Conservation (phyloP, 495 filamentous ascomycete species). For the Articulospora tetracladia region DNA sequence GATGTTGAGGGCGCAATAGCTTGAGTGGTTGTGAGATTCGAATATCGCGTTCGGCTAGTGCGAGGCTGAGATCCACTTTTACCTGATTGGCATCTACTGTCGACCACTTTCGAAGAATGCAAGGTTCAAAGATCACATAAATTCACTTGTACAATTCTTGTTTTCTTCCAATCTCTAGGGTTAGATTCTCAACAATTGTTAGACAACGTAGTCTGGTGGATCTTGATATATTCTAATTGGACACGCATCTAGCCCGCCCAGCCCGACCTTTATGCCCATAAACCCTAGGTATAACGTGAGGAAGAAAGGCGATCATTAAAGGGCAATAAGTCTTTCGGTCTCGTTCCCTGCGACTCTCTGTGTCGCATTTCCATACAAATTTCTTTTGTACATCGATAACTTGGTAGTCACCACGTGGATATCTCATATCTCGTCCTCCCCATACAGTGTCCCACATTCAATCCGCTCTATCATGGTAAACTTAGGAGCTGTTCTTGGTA, state of each 20-base stretch:
- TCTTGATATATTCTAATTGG: constrained; percentile 9
- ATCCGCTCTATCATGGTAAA: neutral
- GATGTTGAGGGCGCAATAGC: neutral
- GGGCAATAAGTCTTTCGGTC: constrained; percentile 13
- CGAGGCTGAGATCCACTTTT: constrained; percentile 14
- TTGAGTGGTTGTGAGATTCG: neutral
- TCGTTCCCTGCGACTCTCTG: neutral
- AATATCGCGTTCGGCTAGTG: constrained; percentile 1
- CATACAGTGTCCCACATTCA: neutral
- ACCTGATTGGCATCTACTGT: neutral
- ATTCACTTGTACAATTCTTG: no score
- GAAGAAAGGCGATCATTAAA: constrained; percentile 22
- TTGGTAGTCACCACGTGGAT: neutral
- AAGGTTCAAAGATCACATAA: no score
- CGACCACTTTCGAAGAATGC: no score
- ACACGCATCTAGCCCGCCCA: constrained; percentile 3
- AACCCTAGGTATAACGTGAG: constrained; percentile 15
- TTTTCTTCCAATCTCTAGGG: no score
- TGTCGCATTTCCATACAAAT: constrained; percentile 1
- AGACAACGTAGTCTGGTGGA: no score
- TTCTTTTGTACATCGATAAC: constrained; percentile 15
- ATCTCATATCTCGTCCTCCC: constrained; percentile 3
- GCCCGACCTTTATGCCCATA: constrained; percentile 14
- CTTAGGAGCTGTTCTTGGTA: constrained; percentile 45
- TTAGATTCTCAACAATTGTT: no score